phyloP scores from a whole-genome alignment of 345 rosid genomes.

The Euphorbia pulcherrima region DNA sequence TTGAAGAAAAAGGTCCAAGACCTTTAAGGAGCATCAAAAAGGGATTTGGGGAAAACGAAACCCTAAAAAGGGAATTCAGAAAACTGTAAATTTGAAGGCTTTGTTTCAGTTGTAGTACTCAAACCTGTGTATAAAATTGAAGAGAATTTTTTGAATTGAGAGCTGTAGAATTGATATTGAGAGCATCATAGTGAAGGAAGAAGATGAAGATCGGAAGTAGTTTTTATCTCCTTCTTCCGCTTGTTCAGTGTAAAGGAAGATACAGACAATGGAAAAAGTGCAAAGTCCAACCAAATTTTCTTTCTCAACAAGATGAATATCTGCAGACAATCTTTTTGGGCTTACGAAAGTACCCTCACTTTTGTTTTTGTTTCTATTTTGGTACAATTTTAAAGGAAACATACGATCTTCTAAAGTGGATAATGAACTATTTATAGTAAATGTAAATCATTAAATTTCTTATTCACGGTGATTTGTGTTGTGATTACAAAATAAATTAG shows the following conservation, averaged over 20 bases:
- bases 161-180: slow-evolving; percentile 20
- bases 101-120: background rate
- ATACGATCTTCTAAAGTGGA: background rate
- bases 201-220: slow-evolving; percentile 10
- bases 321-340: background rate
- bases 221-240: slow-evolving; percentile 24
- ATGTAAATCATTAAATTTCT: too few relatives aligned
- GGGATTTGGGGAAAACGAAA: background rate
- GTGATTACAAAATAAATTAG: background rate
- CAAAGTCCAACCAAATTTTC: slow-evolving; percentile 11
- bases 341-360: slow-evolving; percentile 12
- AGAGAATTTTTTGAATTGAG: slow-evolving; percentile 4
- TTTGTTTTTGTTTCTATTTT: background rate
- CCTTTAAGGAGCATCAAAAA: slow-evolving; percentile 12
- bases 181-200: slow-evolving; percentile 46
- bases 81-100: slow-evolving; percentile 1
- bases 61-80: slow-evolving; percentile 4
- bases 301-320: background rate
- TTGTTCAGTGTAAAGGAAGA: slow-evolving; percentile 7
- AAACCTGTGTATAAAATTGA: background rate
- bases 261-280: slow-evolving; percentile 22
- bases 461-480: too few relatives aligned
- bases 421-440: background rate
- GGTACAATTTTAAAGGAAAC: background rate
- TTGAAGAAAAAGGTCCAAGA: slow-evolving; percentile 21